phyloP scores from a whole-genome alignment of 2,329 filamentous ascomycete genomes.

The Xylaria arbuscula region DNA sequence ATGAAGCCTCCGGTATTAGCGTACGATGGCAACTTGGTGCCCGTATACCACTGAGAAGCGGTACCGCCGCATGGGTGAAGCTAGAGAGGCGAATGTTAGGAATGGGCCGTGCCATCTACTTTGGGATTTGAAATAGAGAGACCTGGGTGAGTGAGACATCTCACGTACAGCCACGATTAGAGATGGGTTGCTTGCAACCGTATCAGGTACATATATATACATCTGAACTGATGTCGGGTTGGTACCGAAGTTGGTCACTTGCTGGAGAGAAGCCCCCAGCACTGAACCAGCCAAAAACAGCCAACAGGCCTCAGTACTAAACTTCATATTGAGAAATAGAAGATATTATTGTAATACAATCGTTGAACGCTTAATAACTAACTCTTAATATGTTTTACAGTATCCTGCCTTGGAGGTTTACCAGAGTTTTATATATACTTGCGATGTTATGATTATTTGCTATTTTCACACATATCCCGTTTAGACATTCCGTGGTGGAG shows the following conservation, averaged over 20 bases:
- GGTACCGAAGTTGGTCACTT: conserved; percentile 56
- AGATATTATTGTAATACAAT: too few relatives aligned
- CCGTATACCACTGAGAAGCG: conserved; percentile 30
- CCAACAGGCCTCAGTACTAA: conserved; percentile 7
- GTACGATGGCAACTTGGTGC: conserved; percentile 33
- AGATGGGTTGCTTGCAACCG: conserved; percentile 46
- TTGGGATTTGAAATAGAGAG: neutral
- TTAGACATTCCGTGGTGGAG: too few relatives aligned
- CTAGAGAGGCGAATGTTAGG: conserved; percentile 9
- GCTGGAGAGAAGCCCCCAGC: conserved; percentile 34
- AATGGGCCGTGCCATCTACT: neutral
- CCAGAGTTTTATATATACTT: too few relatives aligned
- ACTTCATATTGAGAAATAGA: conserved; percentile 33
- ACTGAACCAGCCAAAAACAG: conserved; percentile 21
- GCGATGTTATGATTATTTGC: too few relatives aligned
- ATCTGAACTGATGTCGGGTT: conserved; percentile 57
- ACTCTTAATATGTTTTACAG: too few relatives aligned
- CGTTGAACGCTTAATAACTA: too few relatives aligned
- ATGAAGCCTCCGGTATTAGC: conserved; percentile 53
- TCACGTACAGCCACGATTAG: conserved; percentile 40
- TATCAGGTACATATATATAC: conserved; percentile 60
- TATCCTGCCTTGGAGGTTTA: too few relatives aligned
- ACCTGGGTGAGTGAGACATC: neutral
- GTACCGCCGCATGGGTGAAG: conserved; percentile 36
- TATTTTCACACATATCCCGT: too few relatives aligned